Percentiles rank a stretch among this genome's conserved stretches.
phyloP scores from a whole-genome alignment of 441 rosid genomes.

The Gossypium schwendimanii region DNA sequence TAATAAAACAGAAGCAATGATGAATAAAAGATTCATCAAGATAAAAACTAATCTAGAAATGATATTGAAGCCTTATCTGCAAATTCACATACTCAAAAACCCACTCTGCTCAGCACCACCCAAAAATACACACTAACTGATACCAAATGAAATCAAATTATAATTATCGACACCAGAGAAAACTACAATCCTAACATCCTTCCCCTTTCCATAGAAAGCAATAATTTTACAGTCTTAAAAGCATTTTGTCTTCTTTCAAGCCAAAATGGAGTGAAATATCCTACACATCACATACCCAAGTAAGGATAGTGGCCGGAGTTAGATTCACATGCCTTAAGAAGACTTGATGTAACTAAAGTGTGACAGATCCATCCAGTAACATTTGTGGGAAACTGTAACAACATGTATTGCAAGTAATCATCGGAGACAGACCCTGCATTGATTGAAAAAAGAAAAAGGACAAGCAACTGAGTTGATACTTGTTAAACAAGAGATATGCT shows the following conservation, averaged over 20 bases:
- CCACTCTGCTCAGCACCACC: not conserved
- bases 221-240: conserved; percentile 5
- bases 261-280: conserved; percentile 8
- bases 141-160: conserved; percentile 1
- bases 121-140: not conserved
- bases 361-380: conserved; percentile 95
- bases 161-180: not conserved
- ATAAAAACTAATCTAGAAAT: not conserved
- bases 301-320: conserved; percentile 30
- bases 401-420: conserved; percentile 88
- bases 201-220: not conserved
- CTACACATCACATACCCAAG: conserved; percentile 28
- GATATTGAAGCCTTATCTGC: not conserved
- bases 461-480: not conserved
- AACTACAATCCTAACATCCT: not conserved
- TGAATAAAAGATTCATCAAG: not conserved
- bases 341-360: conserved; percentile 86
- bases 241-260: not conserved
- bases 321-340: conserved; percentile 77
- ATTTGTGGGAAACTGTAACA: conserved; percentile 87
- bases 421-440: conserved; percentile 81
- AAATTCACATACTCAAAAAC: not conserved
- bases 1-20: not conserved
- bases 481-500: not conserved
- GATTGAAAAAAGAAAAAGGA: not conserved